Conservation (phyloP, 2,329 filamentous ascomycete genomes). For the Phyllosticta ampelicida region DNA sequence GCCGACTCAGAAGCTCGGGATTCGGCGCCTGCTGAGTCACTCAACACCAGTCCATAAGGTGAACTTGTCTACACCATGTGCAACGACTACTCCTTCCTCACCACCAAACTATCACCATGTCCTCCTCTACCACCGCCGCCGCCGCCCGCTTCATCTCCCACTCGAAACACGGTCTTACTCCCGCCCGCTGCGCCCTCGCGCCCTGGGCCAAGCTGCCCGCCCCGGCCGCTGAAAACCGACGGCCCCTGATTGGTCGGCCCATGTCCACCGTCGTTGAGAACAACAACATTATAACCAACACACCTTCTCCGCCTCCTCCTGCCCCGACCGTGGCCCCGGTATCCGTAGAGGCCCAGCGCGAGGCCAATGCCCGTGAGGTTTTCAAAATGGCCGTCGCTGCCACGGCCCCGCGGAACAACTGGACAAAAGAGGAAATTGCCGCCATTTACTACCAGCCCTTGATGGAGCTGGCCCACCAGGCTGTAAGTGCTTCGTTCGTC, state of each 20-base stretch:
- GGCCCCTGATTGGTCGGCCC: slow-evolving; percentile 2
- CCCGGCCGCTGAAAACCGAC: not conserved
- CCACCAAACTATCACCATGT: slow-evolving; percentile 1
- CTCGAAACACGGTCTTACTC: not conserved
- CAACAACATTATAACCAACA: not conserved
- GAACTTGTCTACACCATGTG: too few relatives aligned
- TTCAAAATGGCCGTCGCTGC: slow-evolving; percentile 48
- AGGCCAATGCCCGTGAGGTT: slow-evolving; percentile 13
- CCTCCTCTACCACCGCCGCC: not conserved
- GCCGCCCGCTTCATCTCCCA: not conserved
- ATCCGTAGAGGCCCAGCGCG: slow-evolving; percentile 3
- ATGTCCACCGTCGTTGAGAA: slow-evolving; percentile 10
- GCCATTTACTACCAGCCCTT: slow-evolving; percentile 73
- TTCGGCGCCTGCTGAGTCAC: not conserved
- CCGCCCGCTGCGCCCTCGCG: not conserved
- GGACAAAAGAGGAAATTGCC: slow-evolving; percentile 72
- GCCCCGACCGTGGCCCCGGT: not conserved
- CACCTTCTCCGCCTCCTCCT: slow-evolving; percentile 3
- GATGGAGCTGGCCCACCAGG: slow-evolving; percentile 65
- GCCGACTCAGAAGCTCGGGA: not conserved
- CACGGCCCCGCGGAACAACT: slow-evolving; percentile 54
- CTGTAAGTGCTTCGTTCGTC: slow-evolving; percentile 40
- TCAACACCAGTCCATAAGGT: not conserved
- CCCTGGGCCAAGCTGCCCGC: not conserved
- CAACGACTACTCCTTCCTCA: not conserved